A percentile compares a stretch with the other conserved stretches of the same genome.
Evolutionary conservation across 2,329 filamentous ascomycete species (phyloP).

Genomic region (Xylaria sp.): DNA sequence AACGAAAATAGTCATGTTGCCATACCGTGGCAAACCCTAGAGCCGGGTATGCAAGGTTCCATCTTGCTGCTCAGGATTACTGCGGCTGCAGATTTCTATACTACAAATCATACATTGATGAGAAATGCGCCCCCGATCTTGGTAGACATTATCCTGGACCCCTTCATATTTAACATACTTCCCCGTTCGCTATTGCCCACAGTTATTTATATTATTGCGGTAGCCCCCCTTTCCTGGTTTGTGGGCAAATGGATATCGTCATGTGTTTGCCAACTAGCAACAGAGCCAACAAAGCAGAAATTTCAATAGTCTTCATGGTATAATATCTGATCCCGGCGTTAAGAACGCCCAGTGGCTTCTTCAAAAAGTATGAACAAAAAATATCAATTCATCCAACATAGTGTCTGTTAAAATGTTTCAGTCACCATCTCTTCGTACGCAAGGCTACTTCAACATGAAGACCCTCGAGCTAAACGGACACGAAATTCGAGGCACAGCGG

Average conservation of each 20-base stretch:
- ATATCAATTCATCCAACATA: slow-evolving; percentile 34
- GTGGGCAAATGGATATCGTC: slow-evolving; percentile 53
- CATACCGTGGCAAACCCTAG: slow-evolving; percentile 16
- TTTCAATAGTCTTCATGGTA: slow-evolving; percentile 49
- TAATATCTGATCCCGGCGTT: slow-evolving; percentile 39
- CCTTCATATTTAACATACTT: slow-evolving; percentile 81
- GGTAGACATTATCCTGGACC: slow-evolving; percentile 87
- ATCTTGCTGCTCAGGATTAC: slow-evolving; percentile 77
- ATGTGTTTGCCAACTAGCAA: slow-evolving; percentile 47
- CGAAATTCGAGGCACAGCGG: background rate
- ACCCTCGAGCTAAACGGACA: background rate
- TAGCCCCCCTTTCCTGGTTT: slow-evolving; percentile 63
- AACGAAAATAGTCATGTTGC: slow-evolving; percentile 36
- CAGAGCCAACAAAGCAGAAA: slow-evolving; percentile 49
- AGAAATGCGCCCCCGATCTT: slow-evolving; percentile 74
- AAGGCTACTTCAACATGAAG: slow-evolving; percentile 16
- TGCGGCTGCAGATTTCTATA: slow-evolving; percentile 87
- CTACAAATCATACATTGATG: slow-evolving; percentile 80
- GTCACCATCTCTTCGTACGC: slow-evolving; percentile 6
- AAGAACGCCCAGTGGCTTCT: slow-evolving; percentile 35
- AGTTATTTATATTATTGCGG: slow-evolving; percentile 70
- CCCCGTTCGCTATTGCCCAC: slow-evolving; percentile 81
- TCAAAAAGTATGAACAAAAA: slow-evolving; percentile 41
- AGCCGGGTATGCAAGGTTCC: slow-evolving; percentile 54
- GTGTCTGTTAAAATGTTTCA: slow-evolving; percentile 19